A percentile compares a stretch with the other conserved stretches of the same genome.
Evolutionary conservation across 805 yeast species (phyloP).

Genomic region (Saccharomycopsis sp.): DNA sequence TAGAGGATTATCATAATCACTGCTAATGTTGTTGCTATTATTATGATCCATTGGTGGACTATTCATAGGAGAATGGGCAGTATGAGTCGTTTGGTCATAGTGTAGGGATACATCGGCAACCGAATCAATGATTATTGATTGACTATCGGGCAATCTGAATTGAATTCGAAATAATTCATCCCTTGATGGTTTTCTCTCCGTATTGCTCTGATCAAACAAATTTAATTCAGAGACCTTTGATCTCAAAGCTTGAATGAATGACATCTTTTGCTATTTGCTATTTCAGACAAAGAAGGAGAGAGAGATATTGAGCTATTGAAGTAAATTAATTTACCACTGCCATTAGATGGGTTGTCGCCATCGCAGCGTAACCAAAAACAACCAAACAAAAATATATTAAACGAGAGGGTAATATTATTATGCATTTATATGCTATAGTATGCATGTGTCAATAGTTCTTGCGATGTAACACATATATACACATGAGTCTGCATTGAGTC

Average conservation of each 20-base stretch:
- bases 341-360: too few species aligned
- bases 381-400: too few species aligned
- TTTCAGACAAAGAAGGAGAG: too few species aligned
- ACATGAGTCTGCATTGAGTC: too few species aligned
- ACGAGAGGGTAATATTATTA: too few species aligned
- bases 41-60: slow-evolving; percentile 8
- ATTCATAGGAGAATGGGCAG: slow-evolving; percentile 10
- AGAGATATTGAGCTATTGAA: too few species aligned
- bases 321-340: too few species aligned
- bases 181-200: slow-evolving; percentile 40
- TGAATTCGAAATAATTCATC: slow-evolving; percentile 67
- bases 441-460: too few species aligned
- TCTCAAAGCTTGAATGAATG: slow-evolving; percentile 18
- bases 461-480: too few species aligned
- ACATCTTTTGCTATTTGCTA: too few species aligned
- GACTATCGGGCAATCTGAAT: slow-evolving; percentile 66
- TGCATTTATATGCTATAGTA: too few species aligned
- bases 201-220: slow-evolving; percentile 14
- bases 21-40: not conserved
- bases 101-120: slow-evolving; percentile 50
- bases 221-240: slow-evolving; percentile 20
- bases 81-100: not conserved
- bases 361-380: too few species aligned
- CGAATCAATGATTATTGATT: slow-evolving; percentile 55
- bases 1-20: slow-evolving; percentile 14